Percentiles rank a stretch among this genome's conserved stretches.
phyloP scores from a whole-genome alignment of 2,329 filamentous ascomycete genomes.

The Venturia effusa region DNA sequence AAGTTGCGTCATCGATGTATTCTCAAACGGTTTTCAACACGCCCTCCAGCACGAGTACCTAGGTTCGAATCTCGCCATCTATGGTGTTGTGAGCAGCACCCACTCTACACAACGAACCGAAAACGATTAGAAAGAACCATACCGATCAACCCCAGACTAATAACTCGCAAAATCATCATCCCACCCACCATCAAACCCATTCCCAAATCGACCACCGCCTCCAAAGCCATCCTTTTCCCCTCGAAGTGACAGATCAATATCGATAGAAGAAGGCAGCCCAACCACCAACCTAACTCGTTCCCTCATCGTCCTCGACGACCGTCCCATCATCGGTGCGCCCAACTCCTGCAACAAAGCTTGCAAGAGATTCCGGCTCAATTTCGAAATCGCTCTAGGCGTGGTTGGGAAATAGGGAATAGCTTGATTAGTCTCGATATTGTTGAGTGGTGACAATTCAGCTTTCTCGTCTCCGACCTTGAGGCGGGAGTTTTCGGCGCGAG shows the following conservation, averaged over 20 bases:
- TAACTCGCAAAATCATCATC: background rate
- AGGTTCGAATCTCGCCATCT: background rate
- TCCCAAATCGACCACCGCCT: background rate
- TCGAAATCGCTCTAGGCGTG: background rate
- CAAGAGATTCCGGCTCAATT: background rate
- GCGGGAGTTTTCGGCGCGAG: background rate
- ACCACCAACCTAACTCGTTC: background rate
- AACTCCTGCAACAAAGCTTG: background rate
- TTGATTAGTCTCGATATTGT: background rate
- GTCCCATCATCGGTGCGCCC: background rate
- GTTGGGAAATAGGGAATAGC: background rate
- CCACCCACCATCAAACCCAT: background rate
- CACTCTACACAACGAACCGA: background rate
- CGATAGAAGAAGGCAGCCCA: background rate
- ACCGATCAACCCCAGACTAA: background rate
- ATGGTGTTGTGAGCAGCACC: background rate
- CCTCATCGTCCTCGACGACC: background rate
- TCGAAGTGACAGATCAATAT: background rate
- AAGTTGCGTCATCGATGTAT: background rate
- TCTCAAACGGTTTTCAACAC: background rate
- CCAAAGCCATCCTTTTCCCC: background rate
- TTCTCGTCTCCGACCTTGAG: background rate
- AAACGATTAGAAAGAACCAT: background rate
- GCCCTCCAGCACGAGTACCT: too few relatives aligned
- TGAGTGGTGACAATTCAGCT: background rate